Evolutionary conservation across 352 stramenopile genomes (phyloP), one percentile per base, ranked within the genome.

Genomic region (Blastocystis sp.): DNA sequence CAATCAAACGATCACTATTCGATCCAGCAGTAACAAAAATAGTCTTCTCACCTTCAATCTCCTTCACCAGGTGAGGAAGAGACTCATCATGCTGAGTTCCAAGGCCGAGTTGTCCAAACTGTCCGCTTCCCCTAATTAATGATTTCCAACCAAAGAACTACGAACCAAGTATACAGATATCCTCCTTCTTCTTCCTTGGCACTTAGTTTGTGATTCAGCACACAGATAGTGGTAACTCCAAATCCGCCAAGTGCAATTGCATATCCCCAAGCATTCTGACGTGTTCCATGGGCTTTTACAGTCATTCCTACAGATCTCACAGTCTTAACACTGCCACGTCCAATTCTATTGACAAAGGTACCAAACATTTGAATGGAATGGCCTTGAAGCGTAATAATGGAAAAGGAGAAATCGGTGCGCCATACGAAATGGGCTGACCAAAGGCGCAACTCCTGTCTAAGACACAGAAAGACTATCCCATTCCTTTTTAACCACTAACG

Each of bases 281-380:
- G 61, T 96, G 93, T 43, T 94, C 92, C 1, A 93, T 92, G 78
- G 94, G 94, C 85, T 96, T 97, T 89, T 96, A 96, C 93, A 94
- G 94, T 88, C 94, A 96, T 57, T 57, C 49, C 49, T 21, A 57
- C 11, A 21, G 12, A 21, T 57, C 49, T 12, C 11, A 21, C 21
- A 21, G 49, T 57, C 49, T 57, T 12, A 57, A 21, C 49, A 21
- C 49, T 21, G 49, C 12, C 49, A 21, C 49, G 49, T 12, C 49
- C 49, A 57, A 57, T 57, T 57, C 49, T 57, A 57, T 57, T 57
- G 11, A 21, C 49, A 21, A 57, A 21, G 11, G 11, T 12, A 57
- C 49, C 21, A 21, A 57, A 57, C 49, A 57, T 57, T 57, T 12
- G n/a, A n/a, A n/a, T n/a, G n/a, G n/a, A n/a, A n/a, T n/a, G n/a